Conservation (phyloP, 768 basidiomycete genomes). For the Pleurotus cornucopiae region DNA sequence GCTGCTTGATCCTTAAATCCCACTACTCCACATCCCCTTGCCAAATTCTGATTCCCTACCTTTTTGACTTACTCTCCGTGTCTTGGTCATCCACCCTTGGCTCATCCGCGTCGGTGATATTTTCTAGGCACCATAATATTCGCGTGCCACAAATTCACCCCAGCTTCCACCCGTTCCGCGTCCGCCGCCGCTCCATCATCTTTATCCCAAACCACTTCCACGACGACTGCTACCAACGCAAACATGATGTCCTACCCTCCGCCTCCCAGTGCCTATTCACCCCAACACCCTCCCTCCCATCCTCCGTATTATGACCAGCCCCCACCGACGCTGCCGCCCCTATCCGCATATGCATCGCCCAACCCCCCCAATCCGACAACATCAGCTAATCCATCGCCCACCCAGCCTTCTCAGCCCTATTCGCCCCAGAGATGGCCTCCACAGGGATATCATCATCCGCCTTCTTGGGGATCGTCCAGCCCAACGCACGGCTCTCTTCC, state of each 20-base stretch:
- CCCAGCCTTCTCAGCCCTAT: slow-evolving; percentile 27
- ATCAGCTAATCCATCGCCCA: slow-evolving; percentile 23
- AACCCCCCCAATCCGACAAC: slow-evolving; percentile 27
- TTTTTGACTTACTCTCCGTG: slow-evolving; percentile 20
- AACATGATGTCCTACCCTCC: not conserved
- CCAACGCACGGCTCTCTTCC: slow-evolving; percentile 27
- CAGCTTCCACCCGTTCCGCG: slow-evolving; percentile 35
- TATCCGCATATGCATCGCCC: slow-evolving; percentile 27
- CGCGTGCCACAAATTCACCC: slow-evolving; percentile 65
- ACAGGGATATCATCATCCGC: slow-evolving; percentile 17
- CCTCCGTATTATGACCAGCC: slow-evolving; percentile 38
- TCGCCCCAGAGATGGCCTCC: slow-evolving; percentile 40
- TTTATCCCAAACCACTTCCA: not conserved
- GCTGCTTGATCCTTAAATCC: no score
- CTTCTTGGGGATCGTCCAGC: slow-evolving; percentile 25
- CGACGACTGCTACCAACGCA: not conserved
- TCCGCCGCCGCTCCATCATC: slow-evolving; percentile 37
- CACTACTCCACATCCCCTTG: not conserved
- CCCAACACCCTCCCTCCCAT: slow-evolving; percentile 22
- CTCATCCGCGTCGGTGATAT: slow-evolving; percentile 14
- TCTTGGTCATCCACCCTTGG: not conserved
- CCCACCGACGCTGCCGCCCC: slow-evolving; percentile 38
- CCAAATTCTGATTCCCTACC: slow-evolving; percentile 3
- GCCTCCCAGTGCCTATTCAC: not conserved
- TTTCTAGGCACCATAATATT: slow-evolving; percentile 63